These are phyloP conservation scores for Fusarium sp. DNA, from an alignment of 2,329 filamentous ascomycete genomes.

Conservation along the genomic window DNA sequence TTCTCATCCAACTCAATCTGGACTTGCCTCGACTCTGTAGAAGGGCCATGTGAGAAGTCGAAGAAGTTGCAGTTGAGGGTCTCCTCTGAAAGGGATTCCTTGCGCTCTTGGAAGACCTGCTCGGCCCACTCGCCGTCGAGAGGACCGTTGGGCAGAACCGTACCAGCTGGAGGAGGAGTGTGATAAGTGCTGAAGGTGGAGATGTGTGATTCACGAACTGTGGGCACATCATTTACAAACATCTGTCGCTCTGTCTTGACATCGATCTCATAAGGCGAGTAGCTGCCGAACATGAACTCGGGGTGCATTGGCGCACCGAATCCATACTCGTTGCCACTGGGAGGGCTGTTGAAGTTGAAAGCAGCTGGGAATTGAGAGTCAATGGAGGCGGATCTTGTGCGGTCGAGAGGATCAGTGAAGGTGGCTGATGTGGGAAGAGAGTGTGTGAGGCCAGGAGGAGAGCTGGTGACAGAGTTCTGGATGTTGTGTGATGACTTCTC, in stretches of 20 bases:
- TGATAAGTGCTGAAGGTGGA: slow-evolving; percentile 95
- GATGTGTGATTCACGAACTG: slow-evolving; percentile 84
- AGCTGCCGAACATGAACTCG: slow-evolving; percentile 67
- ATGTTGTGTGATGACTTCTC: slow-evolving; percentile 78
- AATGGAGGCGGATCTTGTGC: slow-evolving; percentile 79
- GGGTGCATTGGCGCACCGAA: slow-evolving; percentile 72
- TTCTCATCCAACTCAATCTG: slow-evolving; percentile 86
- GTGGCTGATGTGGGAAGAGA: slow-evolving; percentile 84
- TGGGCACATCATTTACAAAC: slow-evolving; percentile 90
- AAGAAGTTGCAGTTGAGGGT: slow-evolving; percentile 81
- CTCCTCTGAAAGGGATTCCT: slow-evolving; percentile 75
- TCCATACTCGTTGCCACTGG: slow-evolving; percentile 64
- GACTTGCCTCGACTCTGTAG: slow-evolving; percentile 71
- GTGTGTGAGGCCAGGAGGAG: slow-evolving; percentile 82
- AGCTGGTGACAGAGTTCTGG: slow-evolving; percentile 64
- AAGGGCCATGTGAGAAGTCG: slow-evolving; percentile 77
- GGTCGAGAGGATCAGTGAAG: slow-evolving; percentile 77
- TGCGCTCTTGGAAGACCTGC: slow-evolving; percentile 51
- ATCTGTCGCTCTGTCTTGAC: slow-evolving; percentile 96
- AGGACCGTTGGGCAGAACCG: slow-evolving; percentile 70
- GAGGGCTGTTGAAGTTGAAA: slow-evolving; percentile 77
- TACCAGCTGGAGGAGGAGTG: slow-evolving; percentile 76
- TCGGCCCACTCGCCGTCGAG: slow-evolving; percentile 70
- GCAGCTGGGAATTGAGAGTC: slow-evolving; percentile 80
- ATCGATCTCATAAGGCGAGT: slow-evolving; percentile 89